Evolutionary conservation across 202 grass and related monocot species (phyloP).

Genomic region (Zizania palustris): DNA sequence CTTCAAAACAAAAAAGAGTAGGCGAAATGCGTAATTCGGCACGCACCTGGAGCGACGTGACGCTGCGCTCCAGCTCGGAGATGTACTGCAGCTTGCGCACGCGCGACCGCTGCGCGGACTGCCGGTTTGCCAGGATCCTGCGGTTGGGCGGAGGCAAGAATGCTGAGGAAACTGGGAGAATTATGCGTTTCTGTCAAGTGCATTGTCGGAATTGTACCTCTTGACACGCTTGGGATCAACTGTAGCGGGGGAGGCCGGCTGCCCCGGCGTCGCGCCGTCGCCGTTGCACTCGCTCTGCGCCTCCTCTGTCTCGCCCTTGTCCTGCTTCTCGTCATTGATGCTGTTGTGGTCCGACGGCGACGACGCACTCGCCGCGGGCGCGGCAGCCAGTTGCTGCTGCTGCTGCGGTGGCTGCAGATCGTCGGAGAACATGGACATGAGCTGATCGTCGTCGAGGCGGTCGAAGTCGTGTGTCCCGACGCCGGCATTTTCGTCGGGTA

Average conservation of each 20-base stretch:
- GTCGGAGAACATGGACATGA: constrained; percentile 73
- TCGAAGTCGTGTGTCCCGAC: constrained; percentile 59
- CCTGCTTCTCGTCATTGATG: constrained; percentile 55
- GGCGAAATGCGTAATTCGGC: background rate
- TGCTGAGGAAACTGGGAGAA: background rate
- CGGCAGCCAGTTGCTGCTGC: background rate
- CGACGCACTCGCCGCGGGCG: constrained; percentile 42
- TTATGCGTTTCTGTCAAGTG: background rate
- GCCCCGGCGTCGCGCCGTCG: constrained; percentile 26
- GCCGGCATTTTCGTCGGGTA: constrained; percentile 25
- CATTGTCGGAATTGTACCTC: constrained; percentile 57
- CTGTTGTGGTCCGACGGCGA: constrained; percentile 68
- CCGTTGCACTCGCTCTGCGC: constrained; percentile 68
- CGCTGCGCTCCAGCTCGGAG: constrained; percentile 86
- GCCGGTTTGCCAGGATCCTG: constrained; percentile 92
- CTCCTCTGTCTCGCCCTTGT: constrained; percentile 55
- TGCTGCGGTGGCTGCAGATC: constrained; percentile 31
- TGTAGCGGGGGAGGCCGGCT: constrained; percentile 6
- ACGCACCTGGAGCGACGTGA: constrained; percentile 79
- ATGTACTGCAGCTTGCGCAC: constrained; percentile 98
- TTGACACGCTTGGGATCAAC: constrained; percentile 88
- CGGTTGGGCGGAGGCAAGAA: background rate
- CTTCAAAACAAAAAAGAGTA: too few relatives aligned
- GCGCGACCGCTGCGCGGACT: constrained; percentile 93
- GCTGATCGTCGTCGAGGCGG: constrained; percentile 79